Evolutionary conservation across 306 rosid species (phyloP), one percentile per base, ranked within the genome.

Genomic region (Castanospermum australe): DNA sequence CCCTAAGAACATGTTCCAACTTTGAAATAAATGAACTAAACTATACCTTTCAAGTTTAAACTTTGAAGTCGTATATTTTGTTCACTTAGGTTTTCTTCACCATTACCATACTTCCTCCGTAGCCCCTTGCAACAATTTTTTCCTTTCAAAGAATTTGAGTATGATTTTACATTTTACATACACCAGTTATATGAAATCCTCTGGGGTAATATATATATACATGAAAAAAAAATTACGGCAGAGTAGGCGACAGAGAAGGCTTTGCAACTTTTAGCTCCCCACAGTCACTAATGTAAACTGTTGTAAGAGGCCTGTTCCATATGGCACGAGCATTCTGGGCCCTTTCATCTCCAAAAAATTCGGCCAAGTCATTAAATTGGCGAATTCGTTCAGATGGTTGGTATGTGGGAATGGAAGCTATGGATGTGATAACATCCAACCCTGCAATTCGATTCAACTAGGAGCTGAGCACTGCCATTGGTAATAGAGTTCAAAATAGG

Each of bases 261-360:
- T 94, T 91, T 73, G 99, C 79, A 69, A 94, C 97, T 79, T 91
- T 78, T 48, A 94, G 81, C 77, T 87, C 97, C 60, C 97, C 99
- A 79, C 97, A 94, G 80, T 87, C 90, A 74, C 99, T 92, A 75
- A 94, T 92, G 75, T 85, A 92, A 42, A 94, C 88, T 10, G 92
- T 89, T 22, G 84, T 88, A 22, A 92, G 93, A 33, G 99, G 99
- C 84, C 87, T 86, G 79, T 89, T 88, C 99, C 97, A 94, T 62
- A 66, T 80, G 50, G 90, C 81, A 15, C 99, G 92, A 42, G 99
- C 99, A 85, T 89, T 93, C 85, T 80, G 90, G 5, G 99, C 97
- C 78, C 99, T 92, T 67, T 81, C 95, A 71, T 94, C 97, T 57
- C 97, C 97, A 2, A 94, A 38, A 84, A 92, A 94, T 76, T 86